A percentile compares a stretch with the other conserved stretches of the same genome.
Conservation (phyloP, 768 basidiomycete genomes). For the Cubamyces lactineus region DNA sequence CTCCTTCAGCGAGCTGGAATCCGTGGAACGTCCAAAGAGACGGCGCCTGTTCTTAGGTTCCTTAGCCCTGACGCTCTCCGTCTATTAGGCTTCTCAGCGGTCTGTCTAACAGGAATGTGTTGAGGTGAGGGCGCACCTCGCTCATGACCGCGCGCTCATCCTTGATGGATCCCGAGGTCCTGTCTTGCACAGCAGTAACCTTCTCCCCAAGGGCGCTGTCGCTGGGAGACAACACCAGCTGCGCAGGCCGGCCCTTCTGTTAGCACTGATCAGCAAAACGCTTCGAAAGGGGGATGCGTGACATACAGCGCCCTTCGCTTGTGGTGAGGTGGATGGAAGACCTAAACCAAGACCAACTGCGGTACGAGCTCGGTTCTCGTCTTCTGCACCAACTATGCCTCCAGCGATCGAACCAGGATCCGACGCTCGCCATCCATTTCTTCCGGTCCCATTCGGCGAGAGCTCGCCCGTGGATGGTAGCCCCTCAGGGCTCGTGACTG, state of each 20-base stretch:
- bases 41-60: slow-evolving; percentile 47
- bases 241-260: slow-evolving; percentile 53
- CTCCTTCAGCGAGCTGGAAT: slow-evolving; percentile 40
- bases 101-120: background rate
- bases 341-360: slow-evolving; percentile 38
- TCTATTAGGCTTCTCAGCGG: slow-evolving; percentile 6
- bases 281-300: slow-evolving; percentile 5
- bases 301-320: slow-evolving; percentile 22
- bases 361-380: slow-evolving; percentile 19
- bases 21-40: slow-evolving; percentile 62
- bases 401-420: slow-evolving; percentile 27
- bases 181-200: slow-evolving; percentile 36
- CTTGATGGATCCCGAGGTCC: slow-evolving; percentile 38
- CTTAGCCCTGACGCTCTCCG: slow-evolving; percentile 48
- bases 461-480: slow-evolving; percentile 31
- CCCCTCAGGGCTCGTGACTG: slow-evolving; percentile 39
- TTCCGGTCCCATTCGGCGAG: background rate
- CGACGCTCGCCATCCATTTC: slow-evolving; percentile 28
- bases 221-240: slow-evolving; percentile 61
- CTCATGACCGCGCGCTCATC: slow-evolving; percentile 66
- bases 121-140: slow-evolving; percentile 54
- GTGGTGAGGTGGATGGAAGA: slow-evolving; percentile 22
- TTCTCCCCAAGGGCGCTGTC: slow-evolving; percentile 57
- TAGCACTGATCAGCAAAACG: slow-evolving; percentile 14
- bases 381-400: slow-evolving; percentile 7